Percentiles rank a stretch among this genome's conserved stretches.
Evolutionary conservation across 176 grass and related monocot species (phyloP).

Genomic region (Tuctoria greenei): DNA sequence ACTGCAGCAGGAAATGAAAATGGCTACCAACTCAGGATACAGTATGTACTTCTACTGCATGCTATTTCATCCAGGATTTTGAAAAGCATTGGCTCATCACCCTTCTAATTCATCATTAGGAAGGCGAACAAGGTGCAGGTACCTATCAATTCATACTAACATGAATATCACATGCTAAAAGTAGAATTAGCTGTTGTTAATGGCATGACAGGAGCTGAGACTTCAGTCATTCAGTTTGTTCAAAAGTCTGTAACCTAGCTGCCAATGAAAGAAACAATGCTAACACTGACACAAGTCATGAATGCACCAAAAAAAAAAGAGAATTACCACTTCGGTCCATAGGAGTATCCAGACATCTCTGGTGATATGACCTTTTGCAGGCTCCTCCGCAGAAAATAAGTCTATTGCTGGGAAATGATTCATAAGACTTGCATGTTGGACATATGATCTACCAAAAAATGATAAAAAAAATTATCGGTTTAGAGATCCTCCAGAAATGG

Average conservation of each 20-base stretch:
- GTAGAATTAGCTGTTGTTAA: background rate
- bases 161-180: background rate
- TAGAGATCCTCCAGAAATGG: conserved; percentile 19
- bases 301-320: conserved; percentile 34
- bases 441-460: conserved; percentile 53
- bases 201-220: conserved; percentile 1
- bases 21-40: conserved; percentile 9
- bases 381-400: conserved; percentile 60
- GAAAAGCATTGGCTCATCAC: background rate
- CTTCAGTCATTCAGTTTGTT: background rate
- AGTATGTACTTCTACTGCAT: background rate
- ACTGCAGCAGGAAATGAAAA: conserved; percentile 1
- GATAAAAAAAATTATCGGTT: conserved; percentile 38
- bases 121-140: background rate
- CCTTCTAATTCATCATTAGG: background rate
- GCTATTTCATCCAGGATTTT: background rate
- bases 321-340: conserved; percentile 55
- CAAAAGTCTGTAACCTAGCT: background rate
- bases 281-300: background rate
- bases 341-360: conserved; percentile 67
- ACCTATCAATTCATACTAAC: background rate
- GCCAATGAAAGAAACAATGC: background rate
- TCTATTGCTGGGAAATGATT: conserved; percentile 60
- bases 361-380: conserved; percentile 77
- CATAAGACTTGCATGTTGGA: conserved; percentile 65